Evolutionary conservation across 176 grass and related monocot genomes (phyloP).

Genomic region (Saccharum officinarum): DNA sequence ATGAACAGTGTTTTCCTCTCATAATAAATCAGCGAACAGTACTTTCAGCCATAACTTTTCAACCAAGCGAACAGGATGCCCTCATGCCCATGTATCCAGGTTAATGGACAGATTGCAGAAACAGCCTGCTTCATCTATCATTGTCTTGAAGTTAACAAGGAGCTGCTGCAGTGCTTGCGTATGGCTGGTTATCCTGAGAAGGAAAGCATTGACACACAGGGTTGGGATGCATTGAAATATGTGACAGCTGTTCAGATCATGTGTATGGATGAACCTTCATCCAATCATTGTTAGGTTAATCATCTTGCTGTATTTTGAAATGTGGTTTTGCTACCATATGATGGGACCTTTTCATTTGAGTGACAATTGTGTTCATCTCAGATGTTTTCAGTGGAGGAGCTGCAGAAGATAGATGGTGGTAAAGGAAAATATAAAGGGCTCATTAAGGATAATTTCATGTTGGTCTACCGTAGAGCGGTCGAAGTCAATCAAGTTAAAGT

Average conservation of each 20-base stretch:
- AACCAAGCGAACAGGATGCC: no score
- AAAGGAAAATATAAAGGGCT: not conserved
- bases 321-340: not conserved
- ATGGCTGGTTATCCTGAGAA: not conserved
- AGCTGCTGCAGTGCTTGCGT: not conserved
- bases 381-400: not conserved
- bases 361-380: not conserved
- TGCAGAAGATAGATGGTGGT: not conserved
- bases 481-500: not conserved
- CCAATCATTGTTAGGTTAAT: not conserved
- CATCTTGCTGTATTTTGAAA: not conserved
- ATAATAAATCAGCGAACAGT: no score
- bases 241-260: not conserved
- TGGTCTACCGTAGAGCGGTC: not conserved
- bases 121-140: not conserved
- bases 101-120: not conserved
- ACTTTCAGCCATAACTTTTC: no score
- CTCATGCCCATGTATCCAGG: not conserved
- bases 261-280: not conserved
- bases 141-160: not conserved
- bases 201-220: slow-evolving; percentile 16
- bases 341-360: not conserved
- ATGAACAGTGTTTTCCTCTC: no score
- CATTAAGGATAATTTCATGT: not conserved
- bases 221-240: not conserved